Evolutionary conservation across 495 filamentous ascomycete species (phyloP).

Genomic region (Parmelia sp.): DNA sequence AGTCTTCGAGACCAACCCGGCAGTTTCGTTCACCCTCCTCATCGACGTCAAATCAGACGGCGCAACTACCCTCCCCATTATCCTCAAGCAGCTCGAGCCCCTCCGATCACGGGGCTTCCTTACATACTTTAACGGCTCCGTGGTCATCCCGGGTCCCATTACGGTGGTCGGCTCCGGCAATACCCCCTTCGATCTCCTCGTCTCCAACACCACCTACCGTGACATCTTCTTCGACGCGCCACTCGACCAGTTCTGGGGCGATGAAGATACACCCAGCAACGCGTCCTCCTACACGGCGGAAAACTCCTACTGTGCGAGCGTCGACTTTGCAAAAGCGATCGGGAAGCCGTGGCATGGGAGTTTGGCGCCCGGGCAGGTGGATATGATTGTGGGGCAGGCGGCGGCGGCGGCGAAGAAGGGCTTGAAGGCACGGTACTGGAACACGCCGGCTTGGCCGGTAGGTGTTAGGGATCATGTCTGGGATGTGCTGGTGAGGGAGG

Average conservation of each 20-base stretch:
- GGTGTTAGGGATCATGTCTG: conserved; percentile 62
- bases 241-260: conserved; percentile 35
- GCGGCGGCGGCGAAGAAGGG: conserved; percentile 54
- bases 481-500: conserved; percentile 59
- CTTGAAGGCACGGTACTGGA: conserved; percentile 67
- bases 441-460: conserved; percentile 60
- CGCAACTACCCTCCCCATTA: conserved; percentile 42
- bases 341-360: conserved; percentile 32
- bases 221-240: conserved; percentile 67
- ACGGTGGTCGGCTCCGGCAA: conserved; percentile 68
- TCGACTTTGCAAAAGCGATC: conserved; percentile 38
- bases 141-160: conserved; percentile 45
- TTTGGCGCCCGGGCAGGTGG: conserved; percentile 45
- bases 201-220: conserved; percentile 42
- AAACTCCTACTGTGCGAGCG: conserved; percentile 41
- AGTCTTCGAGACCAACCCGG: conserved; percentile 47
- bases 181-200: conserved; percentile 46
- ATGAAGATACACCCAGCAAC: background rate
- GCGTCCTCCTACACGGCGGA: conserved; percentile 26
- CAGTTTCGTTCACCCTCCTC: conserved; percentile 31
- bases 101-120: conserved; percentile 54
- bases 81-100: conserved; percentile 44
- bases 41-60: conserved; percentile 41
- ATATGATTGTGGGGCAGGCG: conserved; percentile 54
- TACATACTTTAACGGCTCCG: conserved; percentile 47